A percentile compares a stretch with the other conserved stretches of the same genome.
phyloP scores from a whole-genome alignment of 805 yeast genomes.

The Saccharomyces eubayanus region DNA sequence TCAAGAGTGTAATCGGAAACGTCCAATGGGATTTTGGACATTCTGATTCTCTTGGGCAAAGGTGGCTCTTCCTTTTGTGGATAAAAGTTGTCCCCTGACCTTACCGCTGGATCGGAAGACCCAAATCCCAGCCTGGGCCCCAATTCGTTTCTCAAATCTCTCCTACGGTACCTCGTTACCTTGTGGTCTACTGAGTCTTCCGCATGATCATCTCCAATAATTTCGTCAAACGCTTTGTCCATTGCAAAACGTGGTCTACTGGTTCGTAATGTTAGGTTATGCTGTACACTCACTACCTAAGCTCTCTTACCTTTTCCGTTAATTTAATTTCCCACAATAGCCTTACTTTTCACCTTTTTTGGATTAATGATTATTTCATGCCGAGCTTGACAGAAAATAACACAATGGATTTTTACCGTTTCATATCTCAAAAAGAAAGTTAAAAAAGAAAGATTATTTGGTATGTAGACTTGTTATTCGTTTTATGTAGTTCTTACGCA shows the following conservation, averaged over 20 bases:
- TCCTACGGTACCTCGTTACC: constrained; percentile 27
- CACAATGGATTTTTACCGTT: background rate
- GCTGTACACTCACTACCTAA: background rate
- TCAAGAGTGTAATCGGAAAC: constrained; percentile 26
- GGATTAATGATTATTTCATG: background rate
- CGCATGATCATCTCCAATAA: background rate
- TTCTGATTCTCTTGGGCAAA: constrained; percentile 19
- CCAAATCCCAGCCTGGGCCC: constrained; percentile 21
- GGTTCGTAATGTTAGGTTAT: background rate
- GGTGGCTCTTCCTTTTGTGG: constrained; percentile 3
- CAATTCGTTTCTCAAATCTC: constrained; percentile 28
- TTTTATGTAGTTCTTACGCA: background rate
- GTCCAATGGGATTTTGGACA: constrained; percentile 22
- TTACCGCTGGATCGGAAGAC: background rate
- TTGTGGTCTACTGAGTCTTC: constrained; percentile 5
- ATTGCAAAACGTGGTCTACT: background rate
- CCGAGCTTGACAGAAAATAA: background rate
- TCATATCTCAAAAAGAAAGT: background rate
- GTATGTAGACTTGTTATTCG: background rate
- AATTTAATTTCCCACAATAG: background rate
- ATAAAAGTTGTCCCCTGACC: background rate
- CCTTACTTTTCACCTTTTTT: background rate
- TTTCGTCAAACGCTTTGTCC: background rate
- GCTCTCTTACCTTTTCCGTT: background rate
- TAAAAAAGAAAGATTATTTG: background rate